Conservation (phyloP, 768 basidiomycete genomes). For the Leccinum truebloodii region DNA sequence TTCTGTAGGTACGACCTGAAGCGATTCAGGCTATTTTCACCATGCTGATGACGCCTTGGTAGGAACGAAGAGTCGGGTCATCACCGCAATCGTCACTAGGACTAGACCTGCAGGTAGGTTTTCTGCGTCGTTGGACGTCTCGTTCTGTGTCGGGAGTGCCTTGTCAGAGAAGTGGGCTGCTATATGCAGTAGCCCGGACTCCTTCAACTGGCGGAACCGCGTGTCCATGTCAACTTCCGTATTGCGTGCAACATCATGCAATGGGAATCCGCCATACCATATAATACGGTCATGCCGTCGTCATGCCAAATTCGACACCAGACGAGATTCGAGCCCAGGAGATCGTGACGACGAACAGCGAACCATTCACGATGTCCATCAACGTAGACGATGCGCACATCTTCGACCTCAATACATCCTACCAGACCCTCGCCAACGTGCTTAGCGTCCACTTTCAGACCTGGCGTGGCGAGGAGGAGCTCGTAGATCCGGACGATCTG, state of each 20-base stretch:
- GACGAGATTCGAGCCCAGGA: background rate
- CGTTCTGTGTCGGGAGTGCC: background rate
- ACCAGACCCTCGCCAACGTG: constrained; percentile 12
- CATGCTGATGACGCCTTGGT: background rate
- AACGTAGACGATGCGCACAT: constrained; percentile 5
- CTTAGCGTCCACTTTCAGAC: constrained; percentile 3
- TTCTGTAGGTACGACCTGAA: background rate
- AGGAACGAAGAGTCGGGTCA: background rate
- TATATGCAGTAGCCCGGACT: background rate
- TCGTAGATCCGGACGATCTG: constrained; percentile 10
- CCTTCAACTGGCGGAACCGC: background rate
- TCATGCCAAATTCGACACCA: too few relatives aligned
- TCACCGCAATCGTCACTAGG: constrained; percentile 9
- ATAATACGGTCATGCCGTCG: background rate
- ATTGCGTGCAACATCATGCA: background rate
- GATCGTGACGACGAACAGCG: constrained; percentile 12
- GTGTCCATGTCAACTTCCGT: background rate
- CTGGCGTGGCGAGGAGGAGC: background rate
- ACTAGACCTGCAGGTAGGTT: constrained; percentile 15
- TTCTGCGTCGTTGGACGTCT: background rate
- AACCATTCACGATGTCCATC: constrained; percentile 7
- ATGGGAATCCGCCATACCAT: background rate
- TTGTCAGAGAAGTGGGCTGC: constrained; percentile 10
- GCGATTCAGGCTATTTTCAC: background rate
- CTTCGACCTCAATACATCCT: constrained; percentile 15